phyloP scores from a whole-genome alignment of 495 filamentous ascomycete genomes.

The Tuber borchii region DNA sequence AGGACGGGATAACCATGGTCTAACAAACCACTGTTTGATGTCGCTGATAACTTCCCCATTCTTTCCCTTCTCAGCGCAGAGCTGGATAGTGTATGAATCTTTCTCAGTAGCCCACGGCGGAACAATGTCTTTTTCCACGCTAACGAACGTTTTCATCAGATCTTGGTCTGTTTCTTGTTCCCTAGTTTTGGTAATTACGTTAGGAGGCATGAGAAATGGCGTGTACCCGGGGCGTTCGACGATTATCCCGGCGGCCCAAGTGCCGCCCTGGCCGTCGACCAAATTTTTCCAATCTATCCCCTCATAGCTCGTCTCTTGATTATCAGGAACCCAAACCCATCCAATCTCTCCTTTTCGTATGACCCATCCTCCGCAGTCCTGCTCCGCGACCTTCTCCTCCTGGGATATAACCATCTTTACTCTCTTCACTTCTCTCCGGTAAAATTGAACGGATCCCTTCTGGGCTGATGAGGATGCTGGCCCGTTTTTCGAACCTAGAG shows the following conservation, averaged over 20 bases:
- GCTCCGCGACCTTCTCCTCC: slow-evolving; percentile 36
- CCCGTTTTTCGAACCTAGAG: slow-evolving; percentile 10
- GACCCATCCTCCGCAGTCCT: slow-evolving; percentile 38
- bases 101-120: slow-evolving; percentile 21
- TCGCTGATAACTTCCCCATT: slow-evolving; percentile 17
- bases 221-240: slow-evolving; percentile 28
- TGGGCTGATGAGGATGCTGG: background rate
- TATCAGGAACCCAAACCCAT: slow-evolving; percentile 37
- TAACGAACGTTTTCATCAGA: slow-evolving; percentile 14
- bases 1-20: slow-evolving; percentile 33
- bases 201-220: slow-evolving; percentile 21
- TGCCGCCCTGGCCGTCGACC: slow-evolving; percentile 26
- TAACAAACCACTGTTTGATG: slow-evolving; percentile 27
- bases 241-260: slow-evolving; percentile 32
- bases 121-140: slow-evolving; percentile 27
- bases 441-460: slow-evolving; percentile 1
- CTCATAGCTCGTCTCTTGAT: slow-evolving; percentile 21
- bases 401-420: slow-evolving; percentile 12
- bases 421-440: slow-evolving; percentile 3
- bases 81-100: slow-evolving; percentile 24
- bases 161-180: background rate
- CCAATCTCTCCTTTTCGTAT: slow-evolving; percentile 37
- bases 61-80: slow-evolving; percentile 20
- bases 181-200: slow-evolving; percentile 4
- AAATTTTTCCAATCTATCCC: slow-evolving; percentile 15